phyloP scores from a whole-genome alignment of 176 grass and related monocot species.

The Musa itinerans region DNA sequence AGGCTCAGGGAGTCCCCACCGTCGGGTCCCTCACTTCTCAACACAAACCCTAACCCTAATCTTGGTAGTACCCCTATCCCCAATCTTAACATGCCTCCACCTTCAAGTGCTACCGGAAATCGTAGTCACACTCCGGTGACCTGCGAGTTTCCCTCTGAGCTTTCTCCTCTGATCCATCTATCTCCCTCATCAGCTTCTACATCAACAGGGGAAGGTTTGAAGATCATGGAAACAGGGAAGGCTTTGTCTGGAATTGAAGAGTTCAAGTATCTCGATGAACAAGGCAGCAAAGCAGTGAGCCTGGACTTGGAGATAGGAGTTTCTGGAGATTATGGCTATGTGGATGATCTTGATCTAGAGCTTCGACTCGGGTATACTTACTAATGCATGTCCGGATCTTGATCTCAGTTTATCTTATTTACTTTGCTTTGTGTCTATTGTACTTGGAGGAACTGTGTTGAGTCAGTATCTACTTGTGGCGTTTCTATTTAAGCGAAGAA shows the following conservation, averaged over 20 bases:
- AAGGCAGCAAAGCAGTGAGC: neutral
- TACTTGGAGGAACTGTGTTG: neutral
- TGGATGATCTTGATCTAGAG: conserved; percentile 33
- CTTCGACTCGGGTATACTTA: conserved; percentile 36
- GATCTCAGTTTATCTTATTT: neutral
- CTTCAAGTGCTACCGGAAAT: neutral
- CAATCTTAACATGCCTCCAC: conserved; percentile 37
- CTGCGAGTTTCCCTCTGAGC: neutral
- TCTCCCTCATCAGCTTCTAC: neutral
- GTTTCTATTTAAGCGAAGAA: neutral
- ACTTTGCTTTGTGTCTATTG: neutral
- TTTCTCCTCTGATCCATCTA: neutral
- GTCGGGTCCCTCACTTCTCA: conserved; percentile 14
- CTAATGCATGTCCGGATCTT: neutral
- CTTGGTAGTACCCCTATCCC: conserved; percentile 5
- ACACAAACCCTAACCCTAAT: conserved; percentile 21
- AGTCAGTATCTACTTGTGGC: neutral
- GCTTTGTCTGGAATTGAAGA: conserved; percentile 1
- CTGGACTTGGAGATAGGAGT: conserved; percentile 19
- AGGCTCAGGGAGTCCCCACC: conserved; percentile 28
- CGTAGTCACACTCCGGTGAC: neutral
- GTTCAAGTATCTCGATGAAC: neutral
- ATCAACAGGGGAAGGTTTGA: neutral
- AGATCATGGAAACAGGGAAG: neutral
- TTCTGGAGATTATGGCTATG: conserved; percentile 3